Evolutionary conservation across 2,329 filamentous ascomycete species (phyloP).

Genomic region (Colletotrichum abscissum): DNA sequence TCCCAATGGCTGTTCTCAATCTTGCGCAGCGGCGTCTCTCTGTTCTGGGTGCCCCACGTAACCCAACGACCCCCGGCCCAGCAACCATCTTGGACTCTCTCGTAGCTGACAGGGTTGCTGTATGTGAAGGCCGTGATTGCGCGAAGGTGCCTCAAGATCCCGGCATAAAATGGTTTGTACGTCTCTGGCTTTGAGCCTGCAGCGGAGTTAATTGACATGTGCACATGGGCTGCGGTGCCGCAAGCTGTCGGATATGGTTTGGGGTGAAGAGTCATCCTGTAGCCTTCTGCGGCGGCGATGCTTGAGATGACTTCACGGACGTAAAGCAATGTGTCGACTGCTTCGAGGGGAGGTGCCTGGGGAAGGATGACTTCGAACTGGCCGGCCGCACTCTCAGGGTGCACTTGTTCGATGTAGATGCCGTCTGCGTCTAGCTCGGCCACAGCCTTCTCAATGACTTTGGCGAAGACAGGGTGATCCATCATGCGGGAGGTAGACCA

Average conservation of each 20-base stretch:
- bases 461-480: slow-evolving; percentile 65
- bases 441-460: slow-evolving; percentile 74
- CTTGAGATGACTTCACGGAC: slow-evolving; percentile 76
- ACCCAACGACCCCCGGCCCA: slow-evolving; percentile 87
- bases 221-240: slow-evolving; percentile 76
- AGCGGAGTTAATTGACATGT: slow-evolving; percentile 72
- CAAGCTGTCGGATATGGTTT: slow-evolving; percentile 69
- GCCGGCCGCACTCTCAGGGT: slow-evolving; percentile 77
- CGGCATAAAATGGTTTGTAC: slow-evolving; percentile 77
- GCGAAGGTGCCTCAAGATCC: slow-evolving; percentile 73
- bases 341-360: slow-evolving; percentile 69
- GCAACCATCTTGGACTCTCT: slow-evolving; percentile 72
- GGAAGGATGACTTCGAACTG: slow-evolving; percentile 84
- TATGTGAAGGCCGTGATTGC: slow-evolving; percentile 78
- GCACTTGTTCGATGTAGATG: slow-evolving; percentile 78
- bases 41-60: slow-evolving; percentile 84
- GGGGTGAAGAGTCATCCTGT: slow-evolving; percentile 79
- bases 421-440: slow-evolving; percentile 68
- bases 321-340: slow-evolving; percentile 78
- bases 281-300: slow-evolving; percentile 70
- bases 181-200: slow-evolving; percentile 51
- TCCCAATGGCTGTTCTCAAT: slow-evolving; percentile 79
- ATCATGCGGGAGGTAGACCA: slow-evolving; percentile 77
- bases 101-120: slow-evolving; percentile 74
- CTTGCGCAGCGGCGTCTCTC: slow-evolving; percentile 78